phyloP scores from a whole-genome alignment of 2,329 filamentous ascomycete genomes.

The Xylaria sp. region DNA sequence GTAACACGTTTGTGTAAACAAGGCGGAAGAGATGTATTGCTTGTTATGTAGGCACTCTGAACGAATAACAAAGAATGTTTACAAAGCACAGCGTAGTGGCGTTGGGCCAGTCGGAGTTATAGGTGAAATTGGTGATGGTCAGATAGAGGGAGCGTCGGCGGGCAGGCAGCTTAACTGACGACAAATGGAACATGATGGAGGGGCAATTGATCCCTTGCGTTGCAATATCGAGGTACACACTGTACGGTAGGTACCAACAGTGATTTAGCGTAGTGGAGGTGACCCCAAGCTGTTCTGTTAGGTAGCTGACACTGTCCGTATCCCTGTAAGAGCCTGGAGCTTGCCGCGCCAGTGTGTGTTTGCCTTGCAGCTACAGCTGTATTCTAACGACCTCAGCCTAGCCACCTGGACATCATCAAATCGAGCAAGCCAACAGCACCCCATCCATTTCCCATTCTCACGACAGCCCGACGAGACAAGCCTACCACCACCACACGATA shows the following conservation, averaged over 20 bases:
- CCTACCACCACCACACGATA: background rate
- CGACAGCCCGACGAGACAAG: background rate
- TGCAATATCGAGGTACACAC: background rate
- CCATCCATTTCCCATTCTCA: background rate
- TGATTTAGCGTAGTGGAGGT: background rate
- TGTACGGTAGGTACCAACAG: background rate
- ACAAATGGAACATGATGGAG: constrained; percentile 13
- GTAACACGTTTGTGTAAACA: background rate
- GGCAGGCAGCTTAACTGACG: constrained; percentile 13
- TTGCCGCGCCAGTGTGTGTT: constrained; percentile 44
- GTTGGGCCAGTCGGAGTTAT: background rate
- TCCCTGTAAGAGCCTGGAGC: constrained; percentile 28
- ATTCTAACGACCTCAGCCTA: constrained; percentile 26
- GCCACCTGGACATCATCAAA: constrained; percentile 40
- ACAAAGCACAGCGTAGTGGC: constrained; percentile 5
- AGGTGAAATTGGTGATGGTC: background rate
- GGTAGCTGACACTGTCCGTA: background rate
- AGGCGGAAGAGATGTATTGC: background rate
- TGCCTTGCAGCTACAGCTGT: constrained; percentile 38
- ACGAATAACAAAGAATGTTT: constrained; percentile 6
- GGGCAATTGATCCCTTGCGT: constrained; percentile 3
- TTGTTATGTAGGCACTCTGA: background rate
- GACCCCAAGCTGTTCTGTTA: background rate
- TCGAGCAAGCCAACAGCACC: constrained; percentile 10
- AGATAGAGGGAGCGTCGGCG: background rate